A percentile compares a stretch with the other conserved stretches of the same genome.
phyloP scores from a whole-genome alignment of 2,329 filamentous ascomycete species.

The Fusarium metavorans region DNA sequence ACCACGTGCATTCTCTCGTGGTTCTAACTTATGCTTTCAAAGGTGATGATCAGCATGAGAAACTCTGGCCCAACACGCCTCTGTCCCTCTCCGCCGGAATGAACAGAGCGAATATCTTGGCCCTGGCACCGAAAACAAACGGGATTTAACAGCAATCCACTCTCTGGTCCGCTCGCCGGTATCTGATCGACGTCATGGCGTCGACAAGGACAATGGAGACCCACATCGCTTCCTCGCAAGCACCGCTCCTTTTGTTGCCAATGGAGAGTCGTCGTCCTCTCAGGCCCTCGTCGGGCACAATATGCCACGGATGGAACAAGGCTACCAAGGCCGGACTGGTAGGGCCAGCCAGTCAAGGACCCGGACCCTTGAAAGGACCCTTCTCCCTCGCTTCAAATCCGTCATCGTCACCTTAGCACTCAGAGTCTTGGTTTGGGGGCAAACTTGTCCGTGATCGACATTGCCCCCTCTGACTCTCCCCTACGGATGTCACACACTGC shows the following conservation, averaged over 20 bases:
- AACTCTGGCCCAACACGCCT: constrained; percentile 21
- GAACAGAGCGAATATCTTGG: constrained; percentile 10
- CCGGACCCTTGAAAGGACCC: constrained; percentile 29
- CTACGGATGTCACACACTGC: constrained; percentile 20
- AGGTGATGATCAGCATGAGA: constrained; percentile 26
- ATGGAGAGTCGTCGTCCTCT: constrained; percentile 22
- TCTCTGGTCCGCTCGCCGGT: constrained; percentile 20
- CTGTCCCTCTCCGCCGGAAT: constrained; percentile 5
- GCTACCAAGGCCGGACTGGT: constrained; percentile 17
- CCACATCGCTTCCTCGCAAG: constrained; percentile 24
- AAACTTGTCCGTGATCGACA: constrained; percentile 26
- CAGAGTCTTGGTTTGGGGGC: constrained; percentile 5
- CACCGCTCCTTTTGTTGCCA: constrained; percentile 9
- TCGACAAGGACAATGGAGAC: constrained; percentile 15
- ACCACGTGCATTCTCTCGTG: constrained; percentile 25
- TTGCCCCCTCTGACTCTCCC: constrained; percentile 26
- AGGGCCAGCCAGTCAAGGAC: constrained; percentile 20
- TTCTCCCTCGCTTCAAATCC: constrained; percentile 5
- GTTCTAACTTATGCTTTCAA: constrained; percentile 10
- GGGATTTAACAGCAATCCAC: constrained; percentile 26
- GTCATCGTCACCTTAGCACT: constrained; percentile 25
- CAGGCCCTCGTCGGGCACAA: constrained; percentile 9
- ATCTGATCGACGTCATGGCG: constrained; percentile 43
- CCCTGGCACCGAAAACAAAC: constrained; percentile 23
- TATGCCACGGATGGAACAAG: constrained; percentile 13